Conservation (phyloP, 148 eudicot genomes). For the Camellia japonica region DNA sequence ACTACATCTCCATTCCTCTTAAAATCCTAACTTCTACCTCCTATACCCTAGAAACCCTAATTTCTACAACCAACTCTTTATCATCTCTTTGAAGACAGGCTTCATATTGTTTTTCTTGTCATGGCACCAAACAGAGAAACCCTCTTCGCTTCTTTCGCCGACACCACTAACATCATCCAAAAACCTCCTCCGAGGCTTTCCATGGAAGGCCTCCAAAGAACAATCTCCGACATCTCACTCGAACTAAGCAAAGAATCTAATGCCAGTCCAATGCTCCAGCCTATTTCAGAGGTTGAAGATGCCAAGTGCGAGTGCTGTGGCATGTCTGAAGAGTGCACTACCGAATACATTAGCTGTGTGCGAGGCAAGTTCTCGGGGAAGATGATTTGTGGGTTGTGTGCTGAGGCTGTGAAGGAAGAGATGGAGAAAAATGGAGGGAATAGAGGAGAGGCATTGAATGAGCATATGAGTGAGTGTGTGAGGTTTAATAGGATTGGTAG, state of each 20-base stretch:
- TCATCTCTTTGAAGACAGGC: neutral
- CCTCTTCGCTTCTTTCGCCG: neutral
- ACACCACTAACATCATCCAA: neutral
- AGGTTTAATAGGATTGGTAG: conserved; percentile 55
- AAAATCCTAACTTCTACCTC: neutral
- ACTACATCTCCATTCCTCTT: neutral
- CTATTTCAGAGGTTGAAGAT: conserved; percentile 50
- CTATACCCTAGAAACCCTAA: neutral
- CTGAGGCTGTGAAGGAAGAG: conserved; percentile 70
- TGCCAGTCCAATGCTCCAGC: conserved; percentile 18
- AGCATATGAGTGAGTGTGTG: conserved; percentile 50
- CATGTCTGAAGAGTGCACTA: conserved; percentile 65
- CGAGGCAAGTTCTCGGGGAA: conserved; percentile 40
- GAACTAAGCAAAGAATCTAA: conserved; percentile 23
- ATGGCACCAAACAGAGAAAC: neutral
- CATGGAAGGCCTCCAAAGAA: conserved; percentile 40
- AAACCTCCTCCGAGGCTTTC: conserved; percentile 18
- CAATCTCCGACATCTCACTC: conserved; percentile 40
- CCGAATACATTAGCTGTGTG: conserved; percentile 39
- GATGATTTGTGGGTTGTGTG: conserved; percentile 60
- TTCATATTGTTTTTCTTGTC: neutral
- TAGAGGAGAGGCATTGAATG: conserved; percentile 47
- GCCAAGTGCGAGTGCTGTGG: conserved; percentile 86
- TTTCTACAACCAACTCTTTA: neutral
- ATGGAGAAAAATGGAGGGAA: conserved; percentile 63